phyloP scores from a whole-genome alignment of 2,329 filamentous ascomycete species.

The Parastagonospora avenae region DNA sequence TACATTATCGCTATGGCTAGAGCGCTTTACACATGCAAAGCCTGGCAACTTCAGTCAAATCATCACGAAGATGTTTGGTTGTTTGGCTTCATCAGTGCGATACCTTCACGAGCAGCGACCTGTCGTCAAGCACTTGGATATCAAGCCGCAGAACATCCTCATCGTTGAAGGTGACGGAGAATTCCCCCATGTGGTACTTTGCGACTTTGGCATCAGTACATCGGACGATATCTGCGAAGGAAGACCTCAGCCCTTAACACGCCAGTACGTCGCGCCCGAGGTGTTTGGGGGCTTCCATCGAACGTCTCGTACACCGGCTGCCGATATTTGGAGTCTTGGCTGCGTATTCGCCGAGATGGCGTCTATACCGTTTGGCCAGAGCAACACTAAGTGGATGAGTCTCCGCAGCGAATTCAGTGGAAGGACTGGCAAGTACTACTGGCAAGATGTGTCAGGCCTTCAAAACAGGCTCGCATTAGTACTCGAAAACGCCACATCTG shows the following conservation, averaged over 20 bases:
- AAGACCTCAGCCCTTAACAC: slow-evolving; percentile 35
- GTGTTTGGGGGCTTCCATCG: slow-evolving; percentile 34
- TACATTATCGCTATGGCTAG: slow-evolving; percentile 42
- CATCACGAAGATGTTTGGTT: slow-evolving; percentile 44
- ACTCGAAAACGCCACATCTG: slow-evolving; percentile 20
- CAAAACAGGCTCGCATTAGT: slow-evolving; percentile 33
- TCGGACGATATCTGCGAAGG: slow-evolving; percentile 24
- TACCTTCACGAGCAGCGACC: slow-evolving; percentile 46
- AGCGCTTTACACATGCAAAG: slow-evolving; percentile 21
- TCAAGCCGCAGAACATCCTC: slow-evolving; percentile 48
- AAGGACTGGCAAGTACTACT: slow-evolving; percentile 42
- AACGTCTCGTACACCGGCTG: slow-evolving; percentile 36
- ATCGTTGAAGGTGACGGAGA: slow-evolving; percentile 36
- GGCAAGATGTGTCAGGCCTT: slow-evolving; percentile 39
- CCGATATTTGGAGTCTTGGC: slow-evolving; percentile 92
- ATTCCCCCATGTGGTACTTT: slow-evolving; percentile 42
- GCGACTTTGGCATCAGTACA: slow-evolving; percentile 46
- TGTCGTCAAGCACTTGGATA: slow-evolving; percentile 45
- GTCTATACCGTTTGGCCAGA: slow-evolving; percentile 27
- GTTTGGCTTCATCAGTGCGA: slow-evolving; percentile 40
- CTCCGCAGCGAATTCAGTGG: slow-evolving; percentile 38
- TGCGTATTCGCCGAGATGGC: slow-evolving; percentile 98
- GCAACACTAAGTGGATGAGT: slow-evolving; percentile 27
- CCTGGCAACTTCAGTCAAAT: slow-evolving; percentile 29
- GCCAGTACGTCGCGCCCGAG: slow-evolving; percentile 45